Conservation (phyloP, 192 early-diverging fungal genomes). For the Coemansia sp. region DNA sequence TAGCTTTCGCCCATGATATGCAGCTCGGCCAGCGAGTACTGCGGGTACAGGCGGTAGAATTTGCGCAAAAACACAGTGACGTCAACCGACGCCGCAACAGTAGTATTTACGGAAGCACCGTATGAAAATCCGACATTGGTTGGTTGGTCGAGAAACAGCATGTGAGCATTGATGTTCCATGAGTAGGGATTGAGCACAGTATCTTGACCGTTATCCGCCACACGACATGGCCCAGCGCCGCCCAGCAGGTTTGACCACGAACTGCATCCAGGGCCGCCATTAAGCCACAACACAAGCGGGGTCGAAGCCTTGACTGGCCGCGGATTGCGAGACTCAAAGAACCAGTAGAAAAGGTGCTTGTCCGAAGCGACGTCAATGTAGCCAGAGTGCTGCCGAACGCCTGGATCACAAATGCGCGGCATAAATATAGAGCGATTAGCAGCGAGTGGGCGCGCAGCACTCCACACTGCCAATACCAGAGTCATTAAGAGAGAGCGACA, state of each 20-base stretch:
- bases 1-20: constrained; percentile 88
- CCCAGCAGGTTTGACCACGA: constrained; percentile 71
- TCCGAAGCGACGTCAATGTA: constrained; percentile 65
- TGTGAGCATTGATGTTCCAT: constrained; percentile 87
- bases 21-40: constrained; percentile 73
- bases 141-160: constrained; percentile 85
- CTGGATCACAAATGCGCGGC: constrained; percentile 78
- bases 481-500: neutral
- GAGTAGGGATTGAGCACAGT: constrained; percentile 72
- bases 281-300: constrained; percentile 76
- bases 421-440: constrained; percentile 3
- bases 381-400: constrained; percentile 86
- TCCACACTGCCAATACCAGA: neutral
- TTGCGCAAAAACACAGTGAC: constrained; percentile 86
- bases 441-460: constrained; percentile 4
- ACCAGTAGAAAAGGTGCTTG: constrained; percentile 92
- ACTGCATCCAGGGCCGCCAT: constrained; percentile 83
- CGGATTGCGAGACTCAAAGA: constrained; percentile 84
- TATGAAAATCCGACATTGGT: constrained; percentile 89
- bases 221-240: constrained; percentile 85
- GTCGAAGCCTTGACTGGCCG: constrained; percentile 52
- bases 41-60: constrained; percentile 76
- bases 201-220: constrained; percentile 65
- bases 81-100: constrained; percentile 74
- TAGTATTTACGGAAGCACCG: constrained; percentile 67